These are phyloP conservation scores for Cladorrhinum samala DNA, from an alignment of 495 filamentous ascomycete genomes.

Conservation along the genomic window DNA sequence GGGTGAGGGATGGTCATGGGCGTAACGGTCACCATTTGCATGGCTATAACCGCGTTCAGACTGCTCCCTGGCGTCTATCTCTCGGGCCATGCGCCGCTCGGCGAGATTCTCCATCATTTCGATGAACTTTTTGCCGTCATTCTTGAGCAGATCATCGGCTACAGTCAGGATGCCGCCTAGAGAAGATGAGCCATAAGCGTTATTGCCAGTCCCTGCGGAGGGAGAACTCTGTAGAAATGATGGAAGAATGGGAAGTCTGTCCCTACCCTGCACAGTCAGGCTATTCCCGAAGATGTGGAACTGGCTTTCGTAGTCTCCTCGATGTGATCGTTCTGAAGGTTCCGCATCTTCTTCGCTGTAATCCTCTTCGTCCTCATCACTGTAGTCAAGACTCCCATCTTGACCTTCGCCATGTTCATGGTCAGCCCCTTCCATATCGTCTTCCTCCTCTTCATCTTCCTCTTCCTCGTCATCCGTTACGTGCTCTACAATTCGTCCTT, in stretches of 20 bases:
- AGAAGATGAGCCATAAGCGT: conserved; percentile 40
- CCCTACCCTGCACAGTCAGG: conserved; percentile 89
- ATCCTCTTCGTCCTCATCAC: conserved; percentile 56
- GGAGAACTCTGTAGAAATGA: conserved; percentile 33
- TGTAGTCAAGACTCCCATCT: conserved; percentile 41
- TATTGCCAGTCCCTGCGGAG: conserved; percentile 27
- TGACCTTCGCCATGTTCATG: conserved; percentile 8
- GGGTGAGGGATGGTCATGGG: conserved; percentile 46
- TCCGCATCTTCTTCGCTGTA: conserved; percentile 53
- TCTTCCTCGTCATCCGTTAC: conserved; percentile 60
- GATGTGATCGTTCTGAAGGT: conserved; percentile 49
- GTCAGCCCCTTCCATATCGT: conserved; percentile 59
- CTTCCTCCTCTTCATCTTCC: conserved; percentile 46
- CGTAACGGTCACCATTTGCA: conserved; percentile 36
- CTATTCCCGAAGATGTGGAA: conserved; percentile 98
- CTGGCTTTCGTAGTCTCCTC: conserved; percentile 64
- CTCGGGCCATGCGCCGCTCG: conserved; percentile 91
- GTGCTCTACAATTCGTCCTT: conserved; percentile 52
- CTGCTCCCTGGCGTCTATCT: conserved; percentile 81
- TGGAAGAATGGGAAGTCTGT: conserved; percentile 32
- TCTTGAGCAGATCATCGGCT: conserved; percentile 95
- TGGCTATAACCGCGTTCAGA: conserved; percentile 56
- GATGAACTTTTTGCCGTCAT: conserved; percentile 99
- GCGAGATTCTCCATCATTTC: conserved; percentile 99
- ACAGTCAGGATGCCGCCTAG: conserved; percentile 97